A percentile compares a stretch with the other conserved stretches of the same genome.
These are phyloP conservation scores for Cyberlindnera mississippiensis DNA, from an alignment of 805 yeast genomes.

Conservation along the genomic window DNA sequence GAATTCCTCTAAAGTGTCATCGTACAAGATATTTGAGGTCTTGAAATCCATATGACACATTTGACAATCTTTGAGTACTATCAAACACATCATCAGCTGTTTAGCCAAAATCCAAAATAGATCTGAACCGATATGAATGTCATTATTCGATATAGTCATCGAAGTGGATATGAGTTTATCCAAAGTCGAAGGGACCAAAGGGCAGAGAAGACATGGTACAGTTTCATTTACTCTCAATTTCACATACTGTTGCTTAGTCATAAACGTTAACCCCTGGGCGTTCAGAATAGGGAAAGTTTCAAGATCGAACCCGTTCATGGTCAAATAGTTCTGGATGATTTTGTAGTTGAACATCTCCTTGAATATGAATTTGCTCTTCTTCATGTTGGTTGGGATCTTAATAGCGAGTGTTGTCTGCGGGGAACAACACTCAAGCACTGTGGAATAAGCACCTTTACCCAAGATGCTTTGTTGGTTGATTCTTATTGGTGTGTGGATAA, in stretches of 20 bases:
- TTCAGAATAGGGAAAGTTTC: constrained; percentile 18
- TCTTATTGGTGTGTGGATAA: constrained; percentile 8
- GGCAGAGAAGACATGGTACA: constrained; percentile 20
- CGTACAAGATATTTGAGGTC: constrained; percentile 40
- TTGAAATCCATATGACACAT: constrained; percentile 47
- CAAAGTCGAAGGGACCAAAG: constrained; percentile 20
- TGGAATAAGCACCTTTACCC: constrained; percentile 23
- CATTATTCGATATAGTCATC: background rate
- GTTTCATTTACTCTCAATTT: constrained; percentile 14
- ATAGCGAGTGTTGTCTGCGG: constrained; percentile 13
- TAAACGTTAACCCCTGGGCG: constrained; percentile 18
- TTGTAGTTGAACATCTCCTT: constrained; percentile 22
- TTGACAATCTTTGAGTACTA: constrained; percentile 25
- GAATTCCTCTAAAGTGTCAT: constrained; percentile 24
- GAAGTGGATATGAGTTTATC: constrained; percentile 20
- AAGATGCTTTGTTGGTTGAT: constrained; percentile 3
- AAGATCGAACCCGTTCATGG: constrained; percentile 4
- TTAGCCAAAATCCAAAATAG: constrained; percentile 33
- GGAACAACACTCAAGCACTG: constrained; percentile 12
- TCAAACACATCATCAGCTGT: constrained; percentile 27
- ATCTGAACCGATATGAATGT: constrained; percentile 19
- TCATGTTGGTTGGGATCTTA: constrained; percentile 19
- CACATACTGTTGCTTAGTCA: constrained; percentile 13
- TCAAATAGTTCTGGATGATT: constrained; percentile 12
- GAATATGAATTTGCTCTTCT: constrained; percentile 13